Conservation (phyloP, 768 basidiomycete genomes). For the Termitomyces sp. region DNA sequence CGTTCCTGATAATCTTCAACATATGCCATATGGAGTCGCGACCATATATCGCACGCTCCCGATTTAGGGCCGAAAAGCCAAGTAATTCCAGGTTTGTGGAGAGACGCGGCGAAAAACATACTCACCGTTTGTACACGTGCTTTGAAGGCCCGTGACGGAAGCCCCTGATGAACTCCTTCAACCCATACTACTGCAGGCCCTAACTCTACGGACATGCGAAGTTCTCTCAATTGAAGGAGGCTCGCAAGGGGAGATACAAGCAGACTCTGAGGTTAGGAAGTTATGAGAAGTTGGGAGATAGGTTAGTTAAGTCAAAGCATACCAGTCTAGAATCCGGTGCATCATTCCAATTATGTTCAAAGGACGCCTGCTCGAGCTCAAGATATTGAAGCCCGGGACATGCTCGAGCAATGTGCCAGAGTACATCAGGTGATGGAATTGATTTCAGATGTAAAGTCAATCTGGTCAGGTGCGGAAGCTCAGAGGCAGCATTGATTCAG, state of each 20-base stretch:
- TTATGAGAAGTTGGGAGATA: background rate
- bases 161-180: background rate
- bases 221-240: background rate
- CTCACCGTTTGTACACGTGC: background rate
- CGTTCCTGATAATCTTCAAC: background rate
- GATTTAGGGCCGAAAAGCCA: background rate
- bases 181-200: background rate
- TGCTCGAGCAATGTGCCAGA: background rate
- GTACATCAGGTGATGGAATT: background rate
- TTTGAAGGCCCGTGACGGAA: background rate
- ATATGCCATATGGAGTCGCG: background rate
- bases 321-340: background rate
- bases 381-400: constrained; percentile 1
- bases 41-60: background rate
- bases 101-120: background rate
- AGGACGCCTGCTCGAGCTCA: constrained; percentile 1
- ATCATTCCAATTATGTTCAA: background rate
- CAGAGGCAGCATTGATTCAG: background rate
- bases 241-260: background rate
- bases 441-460: background rate
- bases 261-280: background rate
- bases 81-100: background rate
- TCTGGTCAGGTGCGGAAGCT: background rate
- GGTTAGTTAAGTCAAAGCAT: background rate
- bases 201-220: background rate